These are phyloP conservation scores for Ambrosia artemisiifolia DNA, from an alignment of 129 eudicot species.

Conservation along the genomic window DNA sequence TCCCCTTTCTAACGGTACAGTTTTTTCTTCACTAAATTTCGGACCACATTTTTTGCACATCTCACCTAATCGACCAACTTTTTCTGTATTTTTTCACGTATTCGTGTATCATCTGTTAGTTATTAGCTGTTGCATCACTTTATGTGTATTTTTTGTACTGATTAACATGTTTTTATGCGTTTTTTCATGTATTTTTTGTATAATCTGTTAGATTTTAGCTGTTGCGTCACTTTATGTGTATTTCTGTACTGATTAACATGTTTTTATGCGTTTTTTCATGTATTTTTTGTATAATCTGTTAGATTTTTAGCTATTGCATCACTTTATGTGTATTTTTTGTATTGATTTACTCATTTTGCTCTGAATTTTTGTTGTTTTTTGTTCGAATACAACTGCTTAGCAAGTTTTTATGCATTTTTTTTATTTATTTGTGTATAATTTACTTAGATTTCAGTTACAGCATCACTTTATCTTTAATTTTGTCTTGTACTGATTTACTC, in stretches of 20 bases:
- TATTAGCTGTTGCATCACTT: neutral
- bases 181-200: neutral
- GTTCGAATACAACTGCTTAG: neutral
- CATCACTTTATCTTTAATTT: neutral
- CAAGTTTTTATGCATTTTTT: neutral
- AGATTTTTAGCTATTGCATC: conserved; percentile 1
- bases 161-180: neutral
- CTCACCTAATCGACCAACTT: neutral
- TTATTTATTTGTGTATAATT: neutral
- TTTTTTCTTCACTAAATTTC: conserved; percentile 14
- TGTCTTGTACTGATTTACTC: neutral
- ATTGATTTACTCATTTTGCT: neutral
- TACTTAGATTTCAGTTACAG: neutral
- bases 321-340: neutral
- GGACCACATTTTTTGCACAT: conserved; percentile 7
- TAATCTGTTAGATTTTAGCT: neutral
- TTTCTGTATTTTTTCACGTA: neutral
- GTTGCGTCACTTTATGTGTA: neutral
- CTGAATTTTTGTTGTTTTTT: conserved; percentile 14
- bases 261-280: neutral
- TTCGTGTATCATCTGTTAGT: neutral
- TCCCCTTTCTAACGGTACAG: neutral
- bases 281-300: neutral
- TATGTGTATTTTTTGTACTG: neutral
- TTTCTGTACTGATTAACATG: neutral